phyloP scores from a whole-genome alignment of 305 asterid species.

The Andrographis paniculata region DNA sequence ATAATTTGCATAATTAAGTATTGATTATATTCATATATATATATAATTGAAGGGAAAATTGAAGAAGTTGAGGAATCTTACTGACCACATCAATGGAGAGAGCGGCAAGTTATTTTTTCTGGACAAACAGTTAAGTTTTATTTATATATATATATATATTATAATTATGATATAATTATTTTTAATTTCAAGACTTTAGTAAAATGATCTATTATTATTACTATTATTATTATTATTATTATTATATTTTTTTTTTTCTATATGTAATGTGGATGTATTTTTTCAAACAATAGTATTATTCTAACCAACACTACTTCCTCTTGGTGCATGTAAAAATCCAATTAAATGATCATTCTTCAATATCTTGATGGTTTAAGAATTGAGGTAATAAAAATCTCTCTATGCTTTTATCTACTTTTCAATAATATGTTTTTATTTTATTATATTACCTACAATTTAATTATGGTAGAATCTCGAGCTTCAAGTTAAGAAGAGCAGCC shows the following conservation, averaged over 20 bases:
- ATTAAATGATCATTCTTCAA: background rate
- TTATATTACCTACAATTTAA: background rate
- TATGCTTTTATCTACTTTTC: background rate
- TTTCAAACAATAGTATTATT: background rate
- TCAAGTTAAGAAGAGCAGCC: constrained; percentile 33
- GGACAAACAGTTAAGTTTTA: constrained; percentile 33
- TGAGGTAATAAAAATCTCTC: constrained; percentile 30
- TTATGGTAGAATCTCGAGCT: constrained; percentile 42
- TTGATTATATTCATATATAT: too few species aligned
- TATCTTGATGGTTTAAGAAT: constrained; percentile 23
- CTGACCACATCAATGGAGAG: constrained; percentile 35
- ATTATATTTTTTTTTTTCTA: background rate
- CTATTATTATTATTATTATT: background rate
- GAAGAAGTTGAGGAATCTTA: constrained; percentile 37
- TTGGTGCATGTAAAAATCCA: constrained; percentile 17
- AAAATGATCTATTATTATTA: background rate
- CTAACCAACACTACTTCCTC: constrained; percentile 18
- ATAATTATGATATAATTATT: background rate
- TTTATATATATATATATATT: background rate
- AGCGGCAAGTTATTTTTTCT: constrained; percentile 36
- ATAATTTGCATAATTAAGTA: background rate
- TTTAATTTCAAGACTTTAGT: background rate
- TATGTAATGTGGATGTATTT: too few species aligned
- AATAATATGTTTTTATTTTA: background rate
- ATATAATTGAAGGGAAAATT: constrained; percentile 50